Percentiles rank a stretch among this genome's conserved stretches.
Evolutionary conservation across 2,329 filamentous ascomycete species (phyloP).

Genomic region (Sarocladium strictum): DNA sequence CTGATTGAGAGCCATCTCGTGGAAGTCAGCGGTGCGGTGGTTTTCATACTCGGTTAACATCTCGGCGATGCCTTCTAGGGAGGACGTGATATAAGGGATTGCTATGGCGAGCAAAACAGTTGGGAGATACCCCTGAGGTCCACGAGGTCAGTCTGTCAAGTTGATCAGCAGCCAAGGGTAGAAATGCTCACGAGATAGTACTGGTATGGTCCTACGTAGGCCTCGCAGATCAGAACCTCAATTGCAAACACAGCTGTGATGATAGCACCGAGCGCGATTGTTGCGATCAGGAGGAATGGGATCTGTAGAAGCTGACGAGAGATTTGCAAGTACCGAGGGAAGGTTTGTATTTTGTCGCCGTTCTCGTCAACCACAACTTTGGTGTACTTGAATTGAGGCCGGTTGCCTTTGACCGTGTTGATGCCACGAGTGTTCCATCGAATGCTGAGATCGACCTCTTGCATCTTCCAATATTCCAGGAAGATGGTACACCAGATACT

Average conservation of each 20-base stretch:
- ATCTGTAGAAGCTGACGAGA: constrained; percentile 61
- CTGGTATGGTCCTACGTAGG: constrained; percentile 66
- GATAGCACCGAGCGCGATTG: constrained; percentile 54
- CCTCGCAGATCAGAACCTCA: constrained; percentile 69
- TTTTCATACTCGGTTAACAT: constrained; percentile 66
- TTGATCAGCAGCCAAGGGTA: neutral
- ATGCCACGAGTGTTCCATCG: constrained; percentile 70
- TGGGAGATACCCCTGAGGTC: constrained; percentile 60
- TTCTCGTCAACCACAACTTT: constrained; percentile 55
- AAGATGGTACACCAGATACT: constrained; percentile 68
- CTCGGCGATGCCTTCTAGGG: constrained; percentile 57
- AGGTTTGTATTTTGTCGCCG: constrained; percentile 56
- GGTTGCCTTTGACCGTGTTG: constrained; percentile 57
- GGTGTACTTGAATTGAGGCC: constrained; percentile 59
- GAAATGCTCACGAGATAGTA: constrained; percentile 48
- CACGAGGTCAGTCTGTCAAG: neutral
- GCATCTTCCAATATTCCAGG: constrained; percentile 75
- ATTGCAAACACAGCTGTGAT: constrained; percentile 67
- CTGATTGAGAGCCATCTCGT: constrained; percentile 63
- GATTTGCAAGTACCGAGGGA: constrained; percentile 59
- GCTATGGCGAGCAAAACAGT: constrained; percentile 63
- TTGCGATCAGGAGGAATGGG: constrained; percentile 59
- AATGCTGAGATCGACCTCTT: constrained; percentile 64
- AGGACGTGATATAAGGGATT: constrained; percentile 58
- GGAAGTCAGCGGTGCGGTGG: constrained; percentile 63